Percentiles rank a stretch among this genome's conserved stretches.
phyloP scores from a whole-genome alignment of 2,329 filamentous ascomycete genomes.

The Fusarium sp. region DNA sequence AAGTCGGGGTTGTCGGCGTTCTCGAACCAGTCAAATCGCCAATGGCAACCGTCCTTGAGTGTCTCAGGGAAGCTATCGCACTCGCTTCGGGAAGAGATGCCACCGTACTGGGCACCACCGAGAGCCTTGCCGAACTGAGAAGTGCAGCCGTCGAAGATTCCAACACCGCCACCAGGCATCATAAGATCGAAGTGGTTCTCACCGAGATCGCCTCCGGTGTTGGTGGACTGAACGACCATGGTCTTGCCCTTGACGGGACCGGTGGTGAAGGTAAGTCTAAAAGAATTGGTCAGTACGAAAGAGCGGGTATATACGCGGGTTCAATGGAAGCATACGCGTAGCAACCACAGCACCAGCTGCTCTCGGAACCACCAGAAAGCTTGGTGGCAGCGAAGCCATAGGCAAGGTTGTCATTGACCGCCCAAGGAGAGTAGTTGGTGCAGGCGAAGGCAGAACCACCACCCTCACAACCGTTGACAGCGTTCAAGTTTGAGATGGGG shows the following conservation, averaged over 20 bases:
- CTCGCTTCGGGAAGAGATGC: constrained; percentile 63
- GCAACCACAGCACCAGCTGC: constrained; percentile 75
- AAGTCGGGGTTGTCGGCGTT: constrained; percentile 70
- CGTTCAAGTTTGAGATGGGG: constrained; percentile 64
- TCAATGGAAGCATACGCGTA: constrained; percentile 60
- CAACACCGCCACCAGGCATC: constrained; percentile 68
- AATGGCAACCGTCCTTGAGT: constrained; percentile 70
- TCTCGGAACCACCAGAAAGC: constrained; percentile 67
- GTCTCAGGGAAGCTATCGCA: constrained; percentile 67
- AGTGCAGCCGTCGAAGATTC: constrained; percentile 66
- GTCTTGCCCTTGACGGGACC: constrained; percentile 69
- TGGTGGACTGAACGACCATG: constrained; percentile 74
- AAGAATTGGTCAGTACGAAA: constrained; percentile 9
- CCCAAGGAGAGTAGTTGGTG: constrained; percentile 72
- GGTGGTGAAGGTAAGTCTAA: constrained; percentile 63
- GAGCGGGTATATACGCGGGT: too few species aligned
- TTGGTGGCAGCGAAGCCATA: constrained; percentile 75
- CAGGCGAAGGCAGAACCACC: constrained; percentile 73
- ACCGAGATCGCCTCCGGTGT: constrained; percentile 70
- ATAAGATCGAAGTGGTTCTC: constrained; percentile 71
- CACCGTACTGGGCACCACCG: constrained; percentile 71
- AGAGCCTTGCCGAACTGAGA: constrained; percentile 58
- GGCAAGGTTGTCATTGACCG: constrained; percentile 67
- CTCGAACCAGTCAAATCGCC: constrained; percentile 75
- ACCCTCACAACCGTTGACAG: constrained; percentile 67